These are phyloP conservation scores for Nitzschia inconspicua DNA, from an alignment of 108 stramenopile species.

Conservation along the genomic window DNA sequence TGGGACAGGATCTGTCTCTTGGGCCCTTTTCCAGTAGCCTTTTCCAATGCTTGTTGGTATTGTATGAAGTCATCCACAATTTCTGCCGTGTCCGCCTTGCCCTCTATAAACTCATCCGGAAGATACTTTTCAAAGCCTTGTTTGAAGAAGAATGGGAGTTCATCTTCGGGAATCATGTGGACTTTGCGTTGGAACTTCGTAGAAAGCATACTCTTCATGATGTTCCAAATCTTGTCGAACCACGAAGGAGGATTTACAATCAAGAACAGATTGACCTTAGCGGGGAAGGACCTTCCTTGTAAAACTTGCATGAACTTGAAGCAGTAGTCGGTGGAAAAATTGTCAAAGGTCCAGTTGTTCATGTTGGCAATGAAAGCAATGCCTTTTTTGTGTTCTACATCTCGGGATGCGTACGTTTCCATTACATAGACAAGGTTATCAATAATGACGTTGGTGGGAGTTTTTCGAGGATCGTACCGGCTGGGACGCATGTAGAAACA, in stretches of 20 bases:
- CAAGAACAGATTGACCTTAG: slow-evolving; percentile 36
- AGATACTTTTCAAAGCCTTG: slow-evolving; percentile 29
- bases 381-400: slow-evolving; percentile 33
- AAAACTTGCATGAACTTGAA: slow-evolving; percentile 40
- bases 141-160: slow-evolving; percentile 20
- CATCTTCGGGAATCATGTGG: slow-evolving; percentile 28
- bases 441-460: slow-evolving; percentile 32
- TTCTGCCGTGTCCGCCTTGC: slow-evolving; percentile 15
- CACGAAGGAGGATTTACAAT: slow-evolving; percentile 62
- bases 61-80: slow-evolving; percentile 38
- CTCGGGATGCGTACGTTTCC: slow-evolving; percentile 40
- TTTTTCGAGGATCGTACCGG: slow-evolving; percentile 39
- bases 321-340: slow-evolving; percentile 43
- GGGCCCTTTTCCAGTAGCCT: too few relatives aligned
- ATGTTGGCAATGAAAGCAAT: slow-evolving; percentile 59
- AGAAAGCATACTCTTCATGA: slow-evolving; percentile 46
- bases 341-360: slow-evolving; percentile 44
- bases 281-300: slow-evolving; percentile 38
- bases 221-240: slow-evolving; percentile 45
- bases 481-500: slow-evolving; percentile 49
- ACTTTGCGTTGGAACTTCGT: slow-evolving; percentile 38
- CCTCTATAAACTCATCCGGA: slow-evolving; percentile 38
- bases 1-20: too few relatives aligned
- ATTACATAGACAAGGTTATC: slow-evolving; percentile 48
- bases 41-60: slow-evolving; percentile 25